phyloP scores from a whole-genome alignment of 495 filamentous ascomycete species.

The Lichenothelia convexa region DNA sequence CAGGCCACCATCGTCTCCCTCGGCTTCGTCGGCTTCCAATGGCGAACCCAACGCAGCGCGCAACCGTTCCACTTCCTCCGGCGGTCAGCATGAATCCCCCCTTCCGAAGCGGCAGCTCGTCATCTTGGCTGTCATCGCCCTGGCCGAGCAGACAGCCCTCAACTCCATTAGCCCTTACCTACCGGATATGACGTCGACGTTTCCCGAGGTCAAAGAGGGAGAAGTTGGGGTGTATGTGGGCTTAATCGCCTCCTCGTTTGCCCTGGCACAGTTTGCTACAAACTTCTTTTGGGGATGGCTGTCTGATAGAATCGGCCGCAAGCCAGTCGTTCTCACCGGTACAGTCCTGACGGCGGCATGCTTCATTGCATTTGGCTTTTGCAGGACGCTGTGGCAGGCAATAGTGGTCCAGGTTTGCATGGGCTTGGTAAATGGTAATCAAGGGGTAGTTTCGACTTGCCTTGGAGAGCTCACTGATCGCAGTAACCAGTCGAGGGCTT shows the following conservation, averaged over 20 bases:
- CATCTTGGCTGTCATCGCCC: conserved; percentile 69
- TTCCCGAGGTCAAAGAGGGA: conserved; percentile 53
- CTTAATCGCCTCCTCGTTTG: conserved; percentile 73
- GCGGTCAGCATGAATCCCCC: conserved; percentile 33
- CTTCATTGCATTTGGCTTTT: conserved; percentile 80
- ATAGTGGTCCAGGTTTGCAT: conserved; percentile 71
- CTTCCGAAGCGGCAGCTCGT: conserved; percentile 68
- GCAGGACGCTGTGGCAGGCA: conserved; percentile 62
- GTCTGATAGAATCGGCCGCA: conserved; percentile 76
- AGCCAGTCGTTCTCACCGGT: conserved; percentile 78
- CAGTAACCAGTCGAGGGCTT: conserved; percentile 80
- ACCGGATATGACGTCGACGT: conserved; percentile 73
- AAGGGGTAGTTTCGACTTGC: conserved; percentile 73
- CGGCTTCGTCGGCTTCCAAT: conserved; percentile 15
- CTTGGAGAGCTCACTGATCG: conserved; percentile 89
- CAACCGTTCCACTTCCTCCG: conserved; percentile 7
- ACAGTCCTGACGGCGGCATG: conserved; percentile 63
- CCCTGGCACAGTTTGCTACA: conserved; percentile 75
- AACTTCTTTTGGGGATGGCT: conserved; percentile 92
- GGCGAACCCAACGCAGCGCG: conserved; percentile 8
- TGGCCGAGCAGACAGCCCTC: conserved; percentile 88
- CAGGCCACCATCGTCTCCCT: conserved; percentile 30
- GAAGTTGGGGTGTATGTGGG: conserved; percentile 82
- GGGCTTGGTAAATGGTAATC: conserved; percentile 86
- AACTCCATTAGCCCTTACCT: conserved; percentile 96